phyloP scores from a whole-genome alignment of 345 rosid species.

The Bruguiera gymnorhiza region DNA sequence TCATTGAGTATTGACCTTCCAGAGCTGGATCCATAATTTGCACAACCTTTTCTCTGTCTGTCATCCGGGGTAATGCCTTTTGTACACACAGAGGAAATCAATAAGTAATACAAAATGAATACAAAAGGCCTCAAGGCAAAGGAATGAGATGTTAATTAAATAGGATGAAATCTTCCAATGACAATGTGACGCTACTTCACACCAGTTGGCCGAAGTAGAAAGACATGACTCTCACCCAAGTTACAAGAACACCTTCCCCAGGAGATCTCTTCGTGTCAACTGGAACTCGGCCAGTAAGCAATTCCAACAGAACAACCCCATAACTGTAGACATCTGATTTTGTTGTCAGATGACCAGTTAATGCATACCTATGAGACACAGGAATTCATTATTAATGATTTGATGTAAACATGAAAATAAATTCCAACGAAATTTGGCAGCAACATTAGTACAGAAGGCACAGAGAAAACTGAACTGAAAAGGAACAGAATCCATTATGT shows the following conservation, averaged over 20 bases:
- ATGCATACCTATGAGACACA: constrained; percentile 60
- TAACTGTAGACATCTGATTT: constrained; percentile 98
- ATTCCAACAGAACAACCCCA: constrained; percentile 86
- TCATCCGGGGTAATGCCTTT: constrained; percentile 77
- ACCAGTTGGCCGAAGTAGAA: constrained; percentile 4
- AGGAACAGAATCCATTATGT: too few relatives aligned
- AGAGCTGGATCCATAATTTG: constrained; percentile 83
- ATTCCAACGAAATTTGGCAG: too few relatives aligned
- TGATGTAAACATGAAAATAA: too few relatives aligned
- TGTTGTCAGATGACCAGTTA: constrained; percentile 90
- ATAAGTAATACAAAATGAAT: neutral
- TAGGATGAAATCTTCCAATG: neutral
- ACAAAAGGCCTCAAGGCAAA: neutral
- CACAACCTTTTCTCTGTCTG: constrained; percentile 76
- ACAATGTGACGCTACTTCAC: neutral
- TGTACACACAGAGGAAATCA: neutral
- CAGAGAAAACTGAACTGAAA: too few relatives aligned
- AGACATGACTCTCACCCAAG: constrained; percentile 54
- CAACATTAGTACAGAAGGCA: too few relatives aligned
- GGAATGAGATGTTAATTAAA: neutral
- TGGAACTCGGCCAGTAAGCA: constrained; percentile 89
- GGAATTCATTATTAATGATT: neutral
- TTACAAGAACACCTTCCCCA: constrained; percentile 82
- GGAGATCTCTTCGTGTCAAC: constrained; percentile 79
- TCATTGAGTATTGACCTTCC: constrained; percentile 74